Conservation (phyloP, 2,329 filamentous ascomycete species). For the Aspergillus persii region DNA sequence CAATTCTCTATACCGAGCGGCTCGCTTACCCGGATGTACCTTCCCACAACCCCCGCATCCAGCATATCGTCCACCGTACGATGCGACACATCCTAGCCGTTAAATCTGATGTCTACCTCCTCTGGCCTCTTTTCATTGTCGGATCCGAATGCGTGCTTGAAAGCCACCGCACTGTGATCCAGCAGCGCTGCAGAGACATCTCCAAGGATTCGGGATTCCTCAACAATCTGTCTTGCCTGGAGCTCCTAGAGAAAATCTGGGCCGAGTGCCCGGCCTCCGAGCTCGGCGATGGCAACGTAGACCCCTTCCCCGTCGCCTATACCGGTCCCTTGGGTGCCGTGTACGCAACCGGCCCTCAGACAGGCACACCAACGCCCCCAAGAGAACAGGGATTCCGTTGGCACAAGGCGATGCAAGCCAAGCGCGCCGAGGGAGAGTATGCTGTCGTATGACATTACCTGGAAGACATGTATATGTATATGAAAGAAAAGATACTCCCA, state of each 20-base stretch:
- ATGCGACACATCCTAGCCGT: conserved; percentile 81
- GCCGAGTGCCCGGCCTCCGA: conserved; percentile 35
- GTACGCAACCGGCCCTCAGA: not conserved
- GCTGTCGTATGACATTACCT: conserved; percentile 33
- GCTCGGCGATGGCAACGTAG: not conserved
- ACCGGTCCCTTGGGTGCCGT: not conserved
- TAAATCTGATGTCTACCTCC: conserved; percentile 79
- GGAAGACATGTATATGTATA: no score
- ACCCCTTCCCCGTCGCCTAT: not conserved
- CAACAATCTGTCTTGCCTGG: conserved; percentile 84
- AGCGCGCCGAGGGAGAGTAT: conserved; percentile 38
- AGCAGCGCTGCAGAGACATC: conserved; percentile 78
- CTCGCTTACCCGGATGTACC: conserved; percentile 74
- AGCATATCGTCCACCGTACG: conserved; percentile 76
- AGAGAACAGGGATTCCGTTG: conserved; percentile 35
- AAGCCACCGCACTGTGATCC: conserved; percentile 73
- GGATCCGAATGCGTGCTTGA: conserved; percentile 86
- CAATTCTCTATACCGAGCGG: conserved; percentile 84
- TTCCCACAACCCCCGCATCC: conserved; percentile 73
- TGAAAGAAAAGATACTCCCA: no score
- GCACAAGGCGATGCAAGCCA: conserved; percentile 37
- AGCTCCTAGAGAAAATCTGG: conserved; percentile 85
- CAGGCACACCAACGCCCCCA: not conserved
- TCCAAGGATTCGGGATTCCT: conserved; percentile 87
- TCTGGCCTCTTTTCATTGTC: conserved; percentile 90